These are phyloP conservation scores for Agaricus sinodeliciosus DNA, from an alignment of 768 basidiomycete genomes.

Conservation along the genomic window DNA sequence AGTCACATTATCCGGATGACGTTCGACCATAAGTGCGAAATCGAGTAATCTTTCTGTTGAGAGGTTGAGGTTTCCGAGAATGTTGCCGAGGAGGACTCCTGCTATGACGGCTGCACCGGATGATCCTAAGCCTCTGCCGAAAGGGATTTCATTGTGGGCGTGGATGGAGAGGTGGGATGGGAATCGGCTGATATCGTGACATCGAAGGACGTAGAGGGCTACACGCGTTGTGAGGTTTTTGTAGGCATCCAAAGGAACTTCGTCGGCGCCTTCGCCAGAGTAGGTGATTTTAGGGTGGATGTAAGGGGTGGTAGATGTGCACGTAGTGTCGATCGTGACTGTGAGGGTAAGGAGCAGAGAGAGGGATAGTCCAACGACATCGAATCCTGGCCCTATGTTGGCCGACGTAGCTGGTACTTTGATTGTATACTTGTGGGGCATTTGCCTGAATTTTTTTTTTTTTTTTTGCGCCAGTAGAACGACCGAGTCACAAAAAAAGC, in stretches of 20 bases:
- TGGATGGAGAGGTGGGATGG: slow-evolving; percentile 73
- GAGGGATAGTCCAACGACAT: slow-evolving; percentile 97
- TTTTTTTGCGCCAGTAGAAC: too few relatives aligned
- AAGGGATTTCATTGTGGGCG: slow-evolving; percentile 90
- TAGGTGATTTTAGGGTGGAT: slow-evolving; percentile 63
- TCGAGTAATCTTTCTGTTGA: slow-evolving; percentile 74
- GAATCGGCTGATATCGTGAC: slow-evolving; percentile 67
- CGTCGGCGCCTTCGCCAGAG: slow-evolving; percentile 81
- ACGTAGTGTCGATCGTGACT: slow-evolving; percentile 19
- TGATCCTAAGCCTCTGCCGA: slow-evolving; percentile 94
- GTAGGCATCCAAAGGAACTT: slow-evolving; percentile 92
- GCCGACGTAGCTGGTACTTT: slow-evolving; percentile 95
- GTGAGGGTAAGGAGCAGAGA: slow-evolving; percentile 64
- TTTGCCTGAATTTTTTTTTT: neutral
- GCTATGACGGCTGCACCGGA: slow-evolving; percentile 99
- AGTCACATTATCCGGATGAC: slow-evolving; percentile 98
- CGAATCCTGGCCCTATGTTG: slow-evolving; percentile 98
- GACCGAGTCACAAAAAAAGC: too few relatives aligned
- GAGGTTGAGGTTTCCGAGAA: slow-evolving; percentile 71
- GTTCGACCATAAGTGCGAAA: slow-evolving; percentile 97
- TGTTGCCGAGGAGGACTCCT: slow-evolving; percentile 84
- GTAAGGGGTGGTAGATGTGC: slow-evolving; percentile 26
- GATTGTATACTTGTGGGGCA: slow-evolving; percentile 49
- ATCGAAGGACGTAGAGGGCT: slow-evolving; percentile 95
- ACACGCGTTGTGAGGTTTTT: slow-evolving; percentile 97